Evolutionary conservation across 2,329 filamentous ascomycete species (phyloP).

Genomic region (Penicillium sp.): DNA sequence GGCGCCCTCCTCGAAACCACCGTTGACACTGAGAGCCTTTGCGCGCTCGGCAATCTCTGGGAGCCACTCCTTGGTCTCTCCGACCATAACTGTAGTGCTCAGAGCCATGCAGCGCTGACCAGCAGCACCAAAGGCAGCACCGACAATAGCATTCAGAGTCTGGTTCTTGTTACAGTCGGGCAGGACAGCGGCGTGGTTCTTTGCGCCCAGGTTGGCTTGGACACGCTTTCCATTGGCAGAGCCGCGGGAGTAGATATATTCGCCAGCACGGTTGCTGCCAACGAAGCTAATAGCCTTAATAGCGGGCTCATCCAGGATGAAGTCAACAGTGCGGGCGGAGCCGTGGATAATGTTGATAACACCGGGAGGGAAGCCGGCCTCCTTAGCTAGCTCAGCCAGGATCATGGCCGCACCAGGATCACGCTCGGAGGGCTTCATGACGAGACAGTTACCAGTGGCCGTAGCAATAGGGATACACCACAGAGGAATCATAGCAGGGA

Average conservation of each 20-base stretch:
- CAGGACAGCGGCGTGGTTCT: conserved; percentile 70
- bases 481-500: conserved; percentile 72
- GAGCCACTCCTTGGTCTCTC: conserved; percentile 68
- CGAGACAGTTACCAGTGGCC: conserved; percentile 66
- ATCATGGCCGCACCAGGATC: conserved; percentile 70
- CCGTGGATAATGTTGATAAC: conserved; percentile 71
- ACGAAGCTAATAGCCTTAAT: conserved; percentile 74
- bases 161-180: conserved; percentile 73
- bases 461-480: conserved; percentile 70
- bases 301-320: conserved; percentile 68
- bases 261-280: conserved; percentile 69
- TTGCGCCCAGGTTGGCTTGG: conserved; percentile 70
- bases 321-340: conserved; percentile 67
- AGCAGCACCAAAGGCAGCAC: conserved; percentile 70
- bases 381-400: conserved; percentile 64
- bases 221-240: conserved; percentile 72
- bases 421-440: conserved; percentile 70
- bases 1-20: conserved; percentile 65
- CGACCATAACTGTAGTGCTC: conserved; percentile 67
- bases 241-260: conserved; percentile 70
- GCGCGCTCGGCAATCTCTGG: conserved; percentile 66
- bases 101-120: conserved; percentile 73
- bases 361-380: no score
- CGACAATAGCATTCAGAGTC: conserved; percentile 67
- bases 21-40: conserved; percentile 63